Percentiles rank a stretch among this genome's conserved stretches.
These are phyloP conservation scores for Spathaspora sp. DNA, from an alignment of 1,139 yeast species.

Conservation along the genomic window DNA sequence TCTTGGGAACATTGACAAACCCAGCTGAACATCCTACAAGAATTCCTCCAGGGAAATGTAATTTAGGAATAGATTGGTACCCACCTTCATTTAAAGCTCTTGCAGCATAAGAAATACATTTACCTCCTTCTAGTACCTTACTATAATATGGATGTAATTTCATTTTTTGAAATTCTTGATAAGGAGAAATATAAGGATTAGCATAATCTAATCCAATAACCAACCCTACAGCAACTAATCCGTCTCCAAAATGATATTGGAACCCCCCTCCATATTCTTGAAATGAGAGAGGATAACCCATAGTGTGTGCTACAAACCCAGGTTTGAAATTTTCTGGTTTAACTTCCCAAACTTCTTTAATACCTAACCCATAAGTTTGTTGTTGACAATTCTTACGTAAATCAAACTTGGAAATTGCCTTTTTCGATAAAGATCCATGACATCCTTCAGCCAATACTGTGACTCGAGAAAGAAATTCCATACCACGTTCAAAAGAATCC, in stretches of 20 bases:
- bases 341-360: slow-evolving; percentile 98
- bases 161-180: slow-evolving; percentile 92
- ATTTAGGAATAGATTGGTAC: slow-evolving; percentile 81
- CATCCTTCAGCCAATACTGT: slow-evolving; percentile 96
- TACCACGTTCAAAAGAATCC: slow-evolving; percentile 84
- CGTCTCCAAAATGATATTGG: slow-evolving; percentile 95
- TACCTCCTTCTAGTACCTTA: slow-evolving; percentile 80
- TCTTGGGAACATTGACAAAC: slow-evolving; percentile 92
- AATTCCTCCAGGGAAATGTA: slow-evolving; percentile 93
- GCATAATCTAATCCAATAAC: slow-evolving; percentile 91
- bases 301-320: slow-evolving; percentile 83
- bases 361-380: slow-evolving; percentile 93
- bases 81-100: slow-evolving; percentile 98
- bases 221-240: slow-evolving; percentile 82
- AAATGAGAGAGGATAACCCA: slow-evolving; percentile 82
- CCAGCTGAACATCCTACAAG: slow-evolving; percentile 96
- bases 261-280: slow-evolving; percentile 94
- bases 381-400: slow-evolving; percentile 66
- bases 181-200: slow-evolving; percentile 93
- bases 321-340: slow-evolving; percentile 73
- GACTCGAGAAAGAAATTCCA: slow-evolving; percentile 90
- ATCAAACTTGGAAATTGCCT: slow-evolving; percentile 65
- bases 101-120: slow-evolving; percentile 91
- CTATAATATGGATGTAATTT: slow-evolving; percentile 86
- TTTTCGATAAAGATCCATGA: slow-evolving; percentile 88